phyloP scores from a whole-genome alignment of 2,329 filamentous ascomycete species.

The Aspergillus pseudotamarii region DNA sequence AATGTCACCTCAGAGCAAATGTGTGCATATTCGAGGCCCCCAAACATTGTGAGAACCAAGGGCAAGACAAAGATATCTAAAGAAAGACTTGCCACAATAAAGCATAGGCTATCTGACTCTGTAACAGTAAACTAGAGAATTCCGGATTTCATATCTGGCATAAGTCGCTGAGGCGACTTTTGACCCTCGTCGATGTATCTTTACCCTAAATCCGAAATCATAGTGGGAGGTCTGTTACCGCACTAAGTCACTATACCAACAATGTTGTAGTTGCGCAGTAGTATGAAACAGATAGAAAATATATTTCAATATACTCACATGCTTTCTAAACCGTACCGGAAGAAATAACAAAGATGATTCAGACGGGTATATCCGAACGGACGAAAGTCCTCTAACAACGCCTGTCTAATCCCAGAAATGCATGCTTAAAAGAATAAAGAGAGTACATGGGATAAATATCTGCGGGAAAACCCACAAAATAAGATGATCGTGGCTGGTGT shows the following conservation, averaged over 20 bases:
- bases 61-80: too few relatives aligned
- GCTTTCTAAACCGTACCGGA: not conserved
- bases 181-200: not conserved
- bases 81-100: too few relatives aligned
- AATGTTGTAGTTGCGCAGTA: too few relatives aligned
- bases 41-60: not conserved
- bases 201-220: too few relatives aligned
- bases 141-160: too few relatives aligned
- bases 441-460: not conserved
- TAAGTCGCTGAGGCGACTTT: not conserved
- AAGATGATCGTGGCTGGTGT: not conserved
- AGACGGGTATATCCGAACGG: not conserved
- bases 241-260: too few relatives aligned
- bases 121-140: too few relatives aligned
- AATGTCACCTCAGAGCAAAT: not conserved
- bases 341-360: not conserved
- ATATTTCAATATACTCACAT: not conserved
- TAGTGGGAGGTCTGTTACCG: too few relatives aligned
- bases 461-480: not conserved
- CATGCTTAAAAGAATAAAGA: not conserved
- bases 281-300: not conserved
- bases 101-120: too few relatives aligned
- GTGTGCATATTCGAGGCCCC: not conserved
- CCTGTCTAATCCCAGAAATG: not conserved
- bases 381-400: not conserved